Evolutionary conservation across 805 yeast genomes (phyloP).

Genomic region (Saccharomycopsis oosterbeekiorum): DNA sequence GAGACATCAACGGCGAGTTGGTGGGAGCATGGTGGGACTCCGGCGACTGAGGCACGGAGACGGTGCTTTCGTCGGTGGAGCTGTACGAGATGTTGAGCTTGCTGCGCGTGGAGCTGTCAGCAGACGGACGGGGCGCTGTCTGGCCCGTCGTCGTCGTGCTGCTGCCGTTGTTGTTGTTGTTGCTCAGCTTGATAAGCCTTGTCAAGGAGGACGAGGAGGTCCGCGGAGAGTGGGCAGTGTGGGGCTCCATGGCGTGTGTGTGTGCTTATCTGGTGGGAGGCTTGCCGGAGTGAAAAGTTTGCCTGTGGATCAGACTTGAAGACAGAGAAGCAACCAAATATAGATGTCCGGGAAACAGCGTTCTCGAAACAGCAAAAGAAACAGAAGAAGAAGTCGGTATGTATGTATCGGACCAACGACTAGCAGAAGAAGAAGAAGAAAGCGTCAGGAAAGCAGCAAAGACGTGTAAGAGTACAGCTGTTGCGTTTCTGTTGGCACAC

Average conservation of each 20-base stretch:
- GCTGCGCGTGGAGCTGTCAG: background rate
- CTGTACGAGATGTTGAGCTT: background rate
- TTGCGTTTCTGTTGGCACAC: no score
- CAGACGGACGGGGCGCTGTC: background rate
- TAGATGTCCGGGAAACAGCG: no score
- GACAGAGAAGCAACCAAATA: no score
- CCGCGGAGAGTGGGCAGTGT: background rate
- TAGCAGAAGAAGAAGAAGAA: no score
- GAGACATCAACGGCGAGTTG: background rate
- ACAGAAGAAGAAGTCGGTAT: no score
- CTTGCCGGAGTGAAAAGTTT: no score
- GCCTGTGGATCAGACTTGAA: no score
- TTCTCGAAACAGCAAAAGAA: no score
- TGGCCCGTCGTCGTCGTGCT: background rate
- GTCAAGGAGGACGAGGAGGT: background rate
- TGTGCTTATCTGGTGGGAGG: no score
- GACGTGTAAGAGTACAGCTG: no score
- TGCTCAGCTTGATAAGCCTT: background rate
- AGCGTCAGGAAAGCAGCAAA: no score
- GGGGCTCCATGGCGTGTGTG: background rate
- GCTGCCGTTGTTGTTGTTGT: background rate
- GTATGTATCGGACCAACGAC: no score
- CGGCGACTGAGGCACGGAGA: background rate
- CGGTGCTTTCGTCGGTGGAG: background rate
- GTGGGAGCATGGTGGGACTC: conserved; percentile 6